Percentiles rank a stretch among this genome's conserved stretches.
These are phyloP conservation scores for Chlamydomonas urium DNA, from an alignment of 139 green algal genomes.

Conservation along the genomic window DNA sequence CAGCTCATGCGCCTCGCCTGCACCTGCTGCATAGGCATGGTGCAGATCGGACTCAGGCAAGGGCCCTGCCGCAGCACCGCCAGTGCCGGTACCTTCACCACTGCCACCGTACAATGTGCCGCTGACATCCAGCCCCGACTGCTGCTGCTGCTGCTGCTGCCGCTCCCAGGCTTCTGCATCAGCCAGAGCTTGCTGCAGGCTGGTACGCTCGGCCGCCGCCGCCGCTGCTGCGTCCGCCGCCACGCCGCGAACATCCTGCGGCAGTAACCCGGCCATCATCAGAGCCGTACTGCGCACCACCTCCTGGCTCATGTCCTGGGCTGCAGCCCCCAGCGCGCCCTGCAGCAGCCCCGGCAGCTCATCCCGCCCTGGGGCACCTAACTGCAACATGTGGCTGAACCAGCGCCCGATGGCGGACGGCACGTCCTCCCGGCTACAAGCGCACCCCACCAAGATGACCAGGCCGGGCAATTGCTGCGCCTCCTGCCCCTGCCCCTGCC, in stretches of 20 bases:
- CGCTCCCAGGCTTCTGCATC: not conserved
- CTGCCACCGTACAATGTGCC: not conserved
- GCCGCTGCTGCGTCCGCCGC: slow-evolving; percentile 14
- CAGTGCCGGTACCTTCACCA: not conserved
- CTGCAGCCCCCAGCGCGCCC: slow-evolving; percentile 27
- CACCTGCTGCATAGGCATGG: no score
- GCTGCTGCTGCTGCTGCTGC: not conserved
- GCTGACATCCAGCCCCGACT: not conserved
- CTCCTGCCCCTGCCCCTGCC: no score
- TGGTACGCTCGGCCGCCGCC: not conserved
- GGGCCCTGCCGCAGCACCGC: not conserved
- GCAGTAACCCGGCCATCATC: not conserved
- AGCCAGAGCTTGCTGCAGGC: not conserved
- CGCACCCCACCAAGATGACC: slow-evolving; percentile 63
- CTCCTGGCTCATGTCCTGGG: not conserved
- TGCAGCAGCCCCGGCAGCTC: slow-evolving; percentile 36
- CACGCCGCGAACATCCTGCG: slow-evolving; percentile 60
- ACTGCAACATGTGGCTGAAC: slow-evolving; percentile 80
- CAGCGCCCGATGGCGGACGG: slow-evolving; percentile 55
- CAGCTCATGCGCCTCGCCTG: no score
- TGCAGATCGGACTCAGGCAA: no score
- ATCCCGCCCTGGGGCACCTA: slow-evolving; percentile 23
- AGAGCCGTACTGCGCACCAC: not conserved
- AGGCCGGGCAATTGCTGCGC: slow-evolving; percentile 29
- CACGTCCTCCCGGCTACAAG: slow-evolving; percentile 44